These are phyloP conservation scores for Hypoxylon sp. DNA, from an alignment of 2,329 filamentous ascomycete species.

Conservation along the genomic window DNA sequence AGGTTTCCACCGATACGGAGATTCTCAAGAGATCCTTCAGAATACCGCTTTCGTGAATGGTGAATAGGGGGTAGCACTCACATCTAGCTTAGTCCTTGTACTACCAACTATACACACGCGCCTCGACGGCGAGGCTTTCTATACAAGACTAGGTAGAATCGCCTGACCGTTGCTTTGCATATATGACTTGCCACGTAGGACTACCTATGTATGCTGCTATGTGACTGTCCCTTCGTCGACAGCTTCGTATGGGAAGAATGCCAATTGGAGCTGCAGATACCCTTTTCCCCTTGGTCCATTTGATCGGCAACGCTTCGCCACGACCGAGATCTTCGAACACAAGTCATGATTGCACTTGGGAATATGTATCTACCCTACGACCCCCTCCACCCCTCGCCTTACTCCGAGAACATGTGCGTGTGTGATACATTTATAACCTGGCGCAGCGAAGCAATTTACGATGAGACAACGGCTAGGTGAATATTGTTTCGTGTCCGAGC, in stretches of 20 bases:
- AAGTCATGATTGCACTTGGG: slow-evolving; percentile 24
- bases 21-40: slow-evolving; percentile 11
- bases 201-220: slow-evolving; percentile 17
- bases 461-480: slow-evolving; percentile 37
- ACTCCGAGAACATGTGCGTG: slow-evolving; percentile 16
- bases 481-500: slow-evolving; percentile 26
- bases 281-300: slow-evolving; percentile 28
- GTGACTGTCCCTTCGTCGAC: slow-evolving; percentile 17
- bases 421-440: slow-evolving; percentile 10
- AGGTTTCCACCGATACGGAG: slow-evolving; percentile 14
- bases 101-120: slow-evolving; percentile 23
- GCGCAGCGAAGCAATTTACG: slow-evolving; percentile 16
- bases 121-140: slow-evolving; percentile 19
- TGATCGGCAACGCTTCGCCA: slow-evolving; percentile 39
- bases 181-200: slow-evolving; percentile 41
- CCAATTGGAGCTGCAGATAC: slow-evolving; percentile 43
- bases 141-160: slow-evolving; percentile 30
- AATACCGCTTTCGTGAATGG: slow-evolving; percentile 1
- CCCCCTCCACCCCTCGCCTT: slow-evolving; percentile 22
- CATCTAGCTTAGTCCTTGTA: slow-evolving; percentile 23
- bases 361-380: slow-evolving; percentile 26
- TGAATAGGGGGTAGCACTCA: slow-evolving; percentile 23
- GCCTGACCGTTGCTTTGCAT: slow-evolving; percentile 36
- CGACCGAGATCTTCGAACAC: slow-evolving; percentile 28
- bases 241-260: slow-evolving; percentile 27